Evolutionary conservation across 1,139 yeast genomes (phyloP).

Genomic region (Blastobotrys persicus): DNA sequence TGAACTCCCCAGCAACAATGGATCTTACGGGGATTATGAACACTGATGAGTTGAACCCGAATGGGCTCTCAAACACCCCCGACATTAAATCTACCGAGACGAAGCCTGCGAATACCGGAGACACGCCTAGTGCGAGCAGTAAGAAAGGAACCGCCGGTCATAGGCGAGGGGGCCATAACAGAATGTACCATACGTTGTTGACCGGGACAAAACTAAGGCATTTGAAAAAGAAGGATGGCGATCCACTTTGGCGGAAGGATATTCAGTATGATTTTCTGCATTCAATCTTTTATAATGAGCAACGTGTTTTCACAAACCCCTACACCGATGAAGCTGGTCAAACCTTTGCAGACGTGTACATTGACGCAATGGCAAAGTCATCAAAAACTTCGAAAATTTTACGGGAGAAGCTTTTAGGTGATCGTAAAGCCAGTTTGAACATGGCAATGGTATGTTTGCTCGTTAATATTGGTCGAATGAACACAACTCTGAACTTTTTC

Average conservation of each 20-base stretch:
- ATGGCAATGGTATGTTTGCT: slow-evolving; percentile 81
- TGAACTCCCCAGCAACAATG: neutral
- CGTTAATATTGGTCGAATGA: slow-evolving; percentile 90
- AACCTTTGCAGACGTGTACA: slow-evolving; percentile 83
- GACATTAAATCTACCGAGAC: neutral
- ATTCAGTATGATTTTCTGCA: slow-evolving; percentile 80
- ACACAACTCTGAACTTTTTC: slow-evolving; percentile 91
- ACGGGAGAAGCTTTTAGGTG: slow-evolving; percentile 71
- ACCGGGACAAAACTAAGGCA: slow-evolving; percentile 54
- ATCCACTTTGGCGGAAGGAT: slow-evolving; percentile 85
- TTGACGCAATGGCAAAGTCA: slow-evolving; percentile 78
- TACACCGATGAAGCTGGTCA: slow-evolving; percentile 36
- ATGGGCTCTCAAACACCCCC: neutral
- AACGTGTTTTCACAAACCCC: slow-evolving; percentile 67
- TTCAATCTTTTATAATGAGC: slow-evolving; percentile 59
- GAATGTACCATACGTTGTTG: slow-evolving; percentile 32
- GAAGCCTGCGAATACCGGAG: neutral
- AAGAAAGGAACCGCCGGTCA: neutral
- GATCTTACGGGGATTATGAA: slow-evolving; percentile 4
- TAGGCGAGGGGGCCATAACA: slow-evolving; percentile 18
- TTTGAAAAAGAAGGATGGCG: slow-evolving; percentile 87
- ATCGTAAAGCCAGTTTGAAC: slow-evolving; percentile 58
- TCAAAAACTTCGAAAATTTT: slow-evolving; percentile 80
- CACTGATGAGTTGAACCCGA: slow-evolving; percentile 3
- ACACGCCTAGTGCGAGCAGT: neutral